These are phyloP conservation scores for Beta lomatogona DNA, from an alignment of 179 eudicot species.

Conservation along the genomic window DNA sequence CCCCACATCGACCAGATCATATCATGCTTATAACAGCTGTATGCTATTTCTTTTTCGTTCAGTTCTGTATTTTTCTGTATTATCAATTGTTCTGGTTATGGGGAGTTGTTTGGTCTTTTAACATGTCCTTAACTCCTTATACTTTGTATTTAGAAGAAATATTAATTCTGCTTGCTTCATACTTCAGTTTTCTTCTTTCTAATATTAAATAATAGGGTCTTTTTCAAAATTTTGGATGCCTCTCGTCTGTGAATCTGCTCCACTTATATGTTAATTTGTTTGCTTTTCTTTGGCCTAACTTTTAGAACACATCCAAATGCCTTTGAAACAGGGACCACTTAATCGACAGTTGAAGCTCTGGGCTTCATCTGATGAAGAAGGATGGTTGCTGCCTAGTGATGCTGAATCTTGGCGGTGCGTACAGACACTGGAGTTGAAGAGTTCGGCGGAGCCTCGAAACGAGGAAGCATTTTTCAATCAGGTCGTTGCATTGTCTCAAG, in stretches of 20 bases:
- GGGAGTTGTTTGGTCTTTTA: neutral
- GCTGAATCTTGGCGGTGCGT: slow-evolving; percentile 89
- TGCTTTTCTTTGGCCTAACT: neutral
- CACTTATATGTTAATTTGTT: neutral
- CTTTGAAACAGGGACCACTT: slow-evolving; percentile 68
- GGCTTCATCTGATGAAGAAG: slow-evolving; percentile 91
- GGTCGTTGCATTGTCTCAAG: slow-evolving; percentile 82
- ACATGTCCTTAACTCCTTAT: neutral
- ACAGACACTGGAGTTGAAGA: slow-evolving; percentile 82
- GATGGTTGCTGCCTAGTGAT: slow-evolving; percentile 97
- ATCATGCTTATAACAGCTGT: slow-evolving; percentile 89
- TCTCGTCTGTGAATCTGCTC: neutral
- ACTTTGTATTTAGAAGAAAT: neutral
- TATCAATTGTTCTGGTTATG: neutral
- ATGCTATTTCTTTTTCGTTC: slow-evolving; percentile 23
- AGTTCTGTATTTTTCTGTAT: neutral
- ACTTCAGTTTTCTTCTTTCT: neutral
- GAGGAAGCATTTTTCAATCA: slow-evolving; percentile 94
- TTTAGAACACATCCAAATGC: neutral
- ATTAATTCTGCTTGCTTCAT: neutral
- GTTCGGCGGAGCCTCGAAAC: slow-evolving; percentile 59
- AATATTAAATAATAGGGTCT: neutral
- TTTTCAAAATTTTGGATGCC: neutral
- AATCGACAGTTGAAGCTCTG: slow-evolving; percentile 91
- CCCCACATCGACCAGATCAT: slow-evolving; percentile 92